A percentile compares a stretch with the other conserved stretches of the same genome.
Conservation (phyloP, 140 eudicot genomes). For the Ambrosia hybrid region DNA sequence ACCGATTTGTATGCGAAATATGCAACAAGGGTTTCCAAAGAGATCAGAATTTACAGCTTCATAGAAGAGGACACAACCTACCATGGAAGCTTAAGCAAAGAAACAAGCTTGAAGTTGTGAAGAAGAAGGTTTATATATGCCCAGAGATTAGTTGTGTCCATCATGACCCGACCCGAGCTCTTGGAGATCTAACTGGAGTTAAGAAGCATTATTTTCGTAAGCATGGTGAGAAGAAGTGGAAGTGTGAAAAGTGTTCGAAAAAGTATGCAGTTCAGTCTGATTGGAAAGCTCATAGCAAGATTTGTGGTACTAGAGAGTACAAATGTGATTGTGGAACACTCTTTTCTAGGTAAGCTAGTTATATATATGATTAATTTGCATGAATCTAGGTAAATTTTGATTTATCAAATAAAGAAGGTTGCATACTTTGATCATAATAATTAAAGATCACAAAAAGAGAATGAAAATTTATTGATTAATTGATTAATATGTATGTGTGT, state of each 20-base stretch:
- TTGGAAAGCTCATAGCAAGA: slow-evolving; percentile 86
- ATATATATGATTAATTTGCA: neutral
- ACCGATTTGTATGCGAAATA: too few relatives aligned
- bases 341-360: slow-evolving; percentile 47
- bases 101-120: too few relatives aligned
- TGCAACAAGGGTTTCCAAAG: too few relatives aligned
- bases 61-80: too few relatives aligned
- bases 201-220: slow-evolving; percentile 79
- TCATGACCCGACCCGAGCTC: too few relatives aligned
- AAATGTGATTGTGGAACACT: slow-evolving; percentile 89
- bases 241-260: slow-evolving; percentile 80
- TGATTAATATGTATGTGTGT: too few relatives aligned
- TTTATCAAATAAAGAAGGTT: neutral
- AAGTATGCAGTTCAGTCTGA: slow-evolving; percentile 90
- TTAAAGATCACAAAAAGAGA: neutral
- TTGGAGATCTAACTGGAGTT: slow-evolving; percentile 70
- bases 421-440: neutral
- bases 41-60: too few relatives aligned
- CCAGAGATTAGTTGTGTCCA: too few relatives aligned
- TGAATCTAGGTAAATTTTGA: neutral
- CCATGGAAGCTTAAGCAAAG: too few relatives aligned
- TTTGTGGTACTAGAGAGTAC: slow-evolving; percentile 88
- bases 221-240: slow-evolving; percentile 95
- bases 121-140: too few relatives aligned
- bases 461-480: too few relatives aligned